Percentiles rank a stretch among this genome's conserved stretches.
phyloP scores from a whole-genome alignment of 2,329 filamentous ascomycete genomes.

The Cordyceps tenuipes region DNA sequence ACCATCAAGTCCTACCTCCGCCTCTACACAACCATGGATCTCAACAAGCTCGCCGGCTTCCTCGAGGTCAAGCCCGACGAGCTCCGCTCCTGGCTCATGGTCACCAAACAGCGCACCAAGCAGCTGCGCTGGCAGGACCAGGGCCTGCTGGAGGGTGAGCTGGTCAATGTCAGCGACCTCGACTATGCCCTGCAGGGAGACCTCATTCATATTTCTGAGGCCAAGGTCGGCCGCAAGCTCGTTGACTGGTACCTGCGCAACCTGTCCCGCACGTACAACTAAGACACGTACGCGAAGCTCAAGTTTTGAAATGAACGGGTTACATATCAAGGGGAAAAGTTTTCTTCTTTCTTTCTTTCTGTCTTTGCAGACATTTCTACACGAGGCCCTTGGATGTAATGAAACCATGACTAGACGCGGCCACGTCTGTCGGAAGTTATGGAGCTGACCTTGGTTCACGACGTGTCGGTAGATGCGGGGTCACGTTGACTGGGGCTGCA shows the following conservation, averaged over 20 bases:
- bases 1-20: slow-evolving; percentile 98
- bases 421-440: background rate
- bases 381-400: background rate
- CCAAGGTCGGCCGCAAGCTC: slow-evolving; percentile 92
- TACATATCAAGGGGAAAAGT: background rate
- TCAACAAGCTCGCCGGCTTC: slow-evolving; percentile 96
- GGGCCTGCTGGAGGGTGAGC: slow-evolving; percentile 82
- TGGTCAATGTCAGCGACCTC: slow-evolving; percentile 87
- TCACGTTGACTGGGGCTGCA: slow-evolving; percentile 21
- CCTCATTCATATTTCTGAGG: slow-evolving; percentile 96
- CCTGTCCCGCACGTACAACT: slow-evolving; percentile 83
- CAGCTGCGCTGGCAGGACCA: slow-evolving; percentile 89
- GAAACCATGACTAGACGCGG: slow-evolving; percentile 1
- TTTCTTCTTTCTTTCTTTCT: background rate
- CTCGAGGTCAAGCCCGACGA: slow-evolving; percentile 95
- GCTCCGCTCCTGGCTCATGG: slow-evolving; percentile 83
- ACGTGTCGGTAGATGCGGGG: background rate
- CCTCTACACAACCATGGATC: slow-evolving; percentile 98
- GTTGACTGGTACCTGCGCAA: slow-evolving; percentile 99
- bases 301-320: background rate
- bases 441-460: background rate
- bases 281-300: background rate
- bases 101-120: slow-evolving; percentile 98
- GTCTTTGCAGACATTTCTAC: slow-evolving; percentile 5
- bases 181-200: slow-evolving; percentile 97